A percentile compares a stretch with the other conserved stretches of the same genome.
Evolutionary conservation across 2,329 filamentous ascomycete genomes (phyloP).

Genomic region (Moelleriella libera): DNA sequence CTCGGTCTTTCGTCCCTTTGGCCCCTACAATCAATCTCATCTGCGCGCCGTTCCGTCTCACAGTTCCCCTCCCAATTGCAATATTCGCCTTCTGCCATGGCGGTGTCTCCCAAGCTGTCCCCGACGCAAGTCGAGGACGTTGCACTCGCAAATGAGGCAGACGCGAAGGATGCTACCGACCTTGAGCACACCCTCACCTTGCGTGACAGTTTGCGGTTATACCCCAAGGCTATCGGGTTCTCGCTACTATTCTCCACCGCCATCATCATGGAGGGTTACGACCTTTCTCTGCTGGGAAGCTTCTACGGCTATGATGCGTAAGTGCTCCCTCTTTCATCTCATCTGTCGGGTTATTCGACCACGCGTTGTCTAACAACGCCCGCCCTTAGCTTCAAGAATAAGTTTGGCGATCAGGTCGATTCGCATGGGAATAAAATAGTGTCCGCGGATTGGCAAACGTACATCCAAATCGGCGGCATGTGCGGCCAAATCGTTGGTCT

Average conservation of each 20-base stretch:
- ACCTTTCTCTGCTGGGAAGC: slow-evolving; percentile 18
- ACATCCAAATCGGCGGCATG: slow-evolving; percentile 18
- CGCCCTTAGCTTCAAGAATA: slow-evolving; percentile 13
- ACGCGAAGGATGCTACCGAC: slow-evolving; percentile 1
- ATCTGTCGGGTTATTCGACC: neutral
- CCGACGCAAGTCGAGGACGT: neutral
- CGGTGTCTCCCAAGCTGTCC: neutral
- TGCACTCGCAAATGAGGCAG: neutral
- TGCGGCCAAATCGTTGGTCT: neutral
- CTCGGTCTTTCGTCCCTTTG: too few relatives aligned
- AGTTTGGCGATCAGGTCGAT: slow-evolving; percentile 13
- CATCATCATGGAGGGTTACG: slow-evolving; percentile 27
- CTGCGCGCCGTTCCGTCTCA: too few relatives aligned
- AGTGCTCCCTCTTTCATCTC: neutral
- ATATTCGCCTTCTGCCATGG: neutral
- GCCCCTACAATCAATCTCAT: too few relatives aligned
- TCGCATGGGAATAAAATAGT: slow-evolving; percentile 18
- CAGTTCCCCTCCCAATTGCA: neutral
- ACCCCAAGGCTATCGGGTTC: slow-evolving; percentile 20
- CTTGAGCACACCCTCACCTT: slow-evolving; percentile 12
- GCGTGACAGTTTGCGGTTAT: slow-evolving; percentile 12
- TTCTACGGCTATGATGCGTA: slow-evolving; percentile 13
- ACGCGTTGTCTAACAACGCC: neutral
- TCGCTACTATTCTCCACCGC: slow-evolving; percentile 19
- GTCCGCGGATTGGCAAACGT: slow-evolving; percentile 33